Percentiles rank a stretch among this genome's conserved stretches.
phyloP scores from a whole-genome alignment of 805 yeast genomes.

The Candida namnaoensis region DNA sequence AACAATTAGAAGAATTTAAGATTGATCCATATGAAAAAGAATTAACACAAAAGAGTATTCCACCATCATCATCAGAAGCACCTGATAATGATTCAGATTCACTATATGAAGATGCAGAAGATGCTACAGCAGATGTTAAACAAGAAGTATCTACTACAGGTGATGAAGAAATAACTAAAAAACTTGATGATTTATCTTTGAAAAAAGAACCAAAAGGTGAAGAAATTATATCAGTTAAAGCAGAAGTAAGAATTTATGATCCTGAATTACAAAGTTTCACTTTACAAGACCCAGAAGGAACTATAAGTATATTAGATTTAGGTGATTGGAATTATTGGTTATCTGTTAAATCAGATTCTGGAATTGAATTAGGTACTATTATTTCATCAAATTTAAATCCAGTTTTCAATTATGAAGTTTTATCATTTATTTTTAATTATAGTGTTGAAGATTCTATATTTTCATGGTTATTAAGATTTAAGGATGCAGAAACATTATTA shows the following conservation, averaged over 20 bases:
- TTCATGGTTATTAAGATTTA: constrained; percentile 61
- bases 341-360: constrained; percentile 25
- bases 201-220: constrained; percentile 9
- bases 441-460: constrained; percentile 29
- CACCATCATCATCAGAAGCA: background rate
- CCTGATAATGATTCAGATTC: constrained; percentile 19
- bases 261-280: constrained; percentile 38
- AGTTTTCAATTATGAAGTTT: constrained; percentile 46
- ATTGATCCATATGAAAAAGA: constrained; percentile 19
- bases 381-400: constrained; percentile 51
- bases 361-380: constrained; percentile 26
- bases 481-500: constrained; percentile 26
- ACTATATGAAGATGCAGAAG: constrained; percentile 22
- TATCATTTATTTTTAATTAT: constrained; percentile 61
- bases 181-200: too few relatives aligned
- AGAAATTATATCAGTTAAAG: constrained; percentile 8
- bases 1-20: constrained; percentile 51
- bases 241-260: constrained; percentile 48
- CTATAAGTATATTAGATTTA: constrained; percentile 31
- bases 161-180: background rate
- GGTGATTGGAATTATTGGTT: constrained; percentile 48
- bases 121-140: constrained; percentile 15
- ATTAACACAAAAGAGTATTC: constrained; percentile 8
- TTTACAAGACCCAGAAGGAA: constrained; percentile 25
- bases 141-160: background rate